Evolutionary conservation across 2,329 filamentous ascomycete species (phyloP), one percentile per base, ranked within the genome.

Genomic region (Neoscytalidium dimidiatum): DNA sequence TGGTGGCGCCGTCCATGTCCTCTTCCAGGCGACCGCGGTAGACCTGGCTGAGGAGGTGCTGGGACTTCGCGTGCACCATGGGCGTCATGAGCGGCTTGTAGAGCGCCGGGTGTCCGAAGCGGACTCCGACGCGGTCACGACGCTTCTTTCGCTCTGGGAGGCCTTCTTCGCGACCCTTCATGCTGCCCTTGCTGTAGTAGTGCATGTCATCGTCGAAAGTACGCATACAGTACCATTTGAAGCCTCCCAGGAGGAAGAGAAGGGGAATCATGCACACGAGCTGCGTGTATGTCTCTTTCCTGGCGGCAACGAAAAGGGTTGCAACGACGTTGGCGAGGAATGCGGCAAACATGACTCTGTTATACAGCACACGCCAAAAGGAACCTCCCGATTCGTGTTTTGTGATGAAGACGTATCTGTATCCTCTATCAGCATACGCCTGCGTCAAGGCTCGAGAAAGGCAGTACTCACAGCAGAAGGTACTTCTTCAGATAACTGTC

Each of bases 401-500:
- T 52, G 95, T 99, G 69, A 96, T 86, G 74, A 97, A 98, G 68
- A 97, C 90, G 78, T 99, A 84, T 62, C 78, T 76, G 21, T 17
- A 17, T 23, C n/a, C 8, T 9, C 26, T 14, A 17, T 62, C 33
- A 56, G 29, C 3, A 28, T 35, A 2, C 2, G 14, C 5, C 14
- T 28, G 44, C 7, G 17, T 19, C 11, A 53, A 44, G 21, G 53
- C 1, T 11, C 7, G 28, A 6, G 1, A 26, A 35, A 38, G 31
- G 9, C 7, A 19, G 14, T 26, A 71, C 75, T 72, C 69, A 97
- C 69, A 98, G 85, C 43, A 98, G 81, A 51, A 97, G 83, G 74
- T 99, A 99, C 80, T 98, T 98, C 85, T 97, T 97, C 74, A 98
- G 83, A 79, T 90, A 92, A 4, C 89, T 89, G 76, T 99, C 95